Percentiles rank a stretch among this genome's conserved stretches.
These are phyloP conservation scores for Coriaria nepalensis DNA, from an alignment of 306 rosid genomes.

Conservation along the genomic window DNA sequence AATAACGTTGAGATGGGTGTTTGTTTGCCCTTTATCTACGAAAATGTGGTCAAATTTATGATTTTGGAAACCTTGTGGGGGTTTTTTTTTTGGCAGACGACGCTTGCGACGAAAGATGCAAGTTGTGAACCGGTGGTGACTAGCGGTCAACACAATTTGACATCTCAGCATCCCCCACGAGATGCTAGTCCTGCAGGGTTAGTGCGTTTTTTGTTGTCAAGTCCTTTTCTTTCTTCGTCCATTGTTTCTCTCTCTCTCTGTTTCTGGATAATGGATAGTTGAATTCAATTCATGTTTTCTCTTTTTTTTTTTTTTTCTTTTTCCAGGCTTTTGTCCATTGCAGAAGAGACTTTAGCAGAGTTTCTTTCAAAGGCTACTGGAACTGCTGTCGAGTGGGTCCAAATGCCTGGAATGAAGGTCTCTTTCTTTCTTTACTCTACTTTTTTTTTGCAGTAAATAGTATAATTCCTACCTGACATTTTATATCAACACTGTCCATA, in stretches of 20 bases:
- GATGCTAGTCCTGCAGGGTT: slow-evolving; percentile 99
- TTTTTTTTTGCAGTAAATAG: background rate
- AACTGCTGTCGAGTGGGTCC: slow-evolving; percentile 99
- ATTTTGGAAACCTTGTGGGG: background rate
- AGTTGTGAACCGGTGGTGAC: slow-evolving; percentile 93
- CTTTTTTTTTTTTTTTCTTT: slow-evolving; percentile 19
- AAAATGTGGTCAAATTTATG: too few relatives aligned
- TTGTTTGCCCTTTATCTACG: background rate
- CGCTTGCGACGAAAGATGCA: slow-evolving; percentile 83
- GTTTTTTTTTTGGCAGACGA: slow-evolving; percentile 36
- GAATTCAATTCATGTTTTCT: too few relatives aligned
- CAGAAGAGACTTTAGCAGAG: slow-evolving; percentile 99
- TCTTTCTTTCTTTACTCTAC: background rate
- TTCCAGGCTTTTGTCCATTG: slow-evolving; percentile 98
- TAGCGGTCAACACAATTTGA: slow-evolving; percentile 85
- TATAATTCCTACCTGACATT: slow-evolving; percentile 7
- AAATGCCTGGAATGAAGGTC: slow-evolving; percentile 99
- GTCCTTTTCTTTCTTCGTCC: slow-evolving; percentile 34
- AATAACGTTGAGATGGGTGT: background rate
- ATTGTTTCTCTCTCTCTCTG: slow-evolving; percentile 18
- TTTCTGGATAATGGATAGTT: slow-evolving; percentile 20
- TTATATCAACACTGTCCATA: slow-evolving; percentile 2
- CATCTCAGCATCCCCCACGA: slow-evolving; percentile 91
- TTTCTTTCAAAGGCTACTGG: slow-evolving; percentile 99
- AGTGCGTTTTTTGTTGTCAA: slow-evolving; percentile 51